phyloP scores from a whole-genome alignment of 106 monocot genomes.

The Iris macrosiphon region DNA sequence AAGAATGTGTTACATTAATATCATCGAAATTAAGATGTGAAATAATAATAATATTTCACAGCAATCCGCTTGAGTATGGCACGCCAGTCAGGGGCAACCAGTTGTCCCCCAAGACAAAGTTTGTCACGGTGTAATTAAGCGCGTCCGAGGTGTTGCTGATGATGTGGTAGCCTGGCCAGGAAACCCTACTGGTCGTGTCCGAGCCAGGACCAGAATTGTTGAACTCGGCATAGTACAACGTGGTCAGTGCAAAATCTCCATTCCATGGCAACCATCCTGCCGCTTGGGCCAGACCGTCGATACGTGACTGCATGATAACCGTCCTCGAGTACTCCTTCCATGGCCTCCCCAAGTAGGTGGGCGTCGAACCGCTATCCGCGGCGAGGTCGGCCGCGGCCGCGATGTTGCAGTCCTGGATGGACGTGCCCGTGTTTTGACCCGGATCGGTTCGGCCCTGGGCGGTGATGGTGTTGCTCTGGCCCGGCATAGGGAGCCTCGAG shows the following conservation, averaged over 20 bases:
- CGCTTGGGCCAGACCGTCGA: conserved; percentile 40
- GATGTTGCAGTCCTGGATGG: conserved; percentile 46
- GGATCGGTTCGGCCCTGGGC: conserved; percentile 79
- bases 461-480: conserved; percentile 68
- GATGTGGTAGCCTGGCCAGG: conserved; percentile 57
- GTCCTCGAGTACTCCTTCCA: conserved; percentile 80
- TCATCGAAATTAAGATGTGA: no score
- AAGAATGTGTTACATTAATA: no score
- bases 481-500: conserved; percentile 43
- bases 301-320: conserved; percentile 52
- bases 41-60: no score
- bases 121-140: conserved; percentile 47
- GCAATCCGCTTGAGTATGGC: conserved; percentile 36
- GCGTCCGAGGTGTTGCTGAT: conserved; percentile 27
- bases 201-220: conserved; percentile 49
- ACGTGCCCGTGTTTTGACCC: conserved; percentile 79
- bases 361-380: not conserved
- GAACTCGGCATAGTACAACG: conserved; percentile 69
- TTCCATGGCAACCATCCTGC: conserved; percentile 66
- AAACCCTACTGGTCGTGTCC: conserved; percentile 28
- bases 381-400: conserved; percentile 39
- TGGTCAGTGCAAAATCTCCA: conserved; percentile 52
- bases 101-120: conserved; percentile 38
- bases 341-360: conserved; percentile 62
- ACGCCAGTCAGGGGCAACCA: conserved; percentile 73